phyloP scores from a whole-genome alignment of 202 grass and related monocot genomes.

The Bolboschoenoplectus hybrid region DNA sequence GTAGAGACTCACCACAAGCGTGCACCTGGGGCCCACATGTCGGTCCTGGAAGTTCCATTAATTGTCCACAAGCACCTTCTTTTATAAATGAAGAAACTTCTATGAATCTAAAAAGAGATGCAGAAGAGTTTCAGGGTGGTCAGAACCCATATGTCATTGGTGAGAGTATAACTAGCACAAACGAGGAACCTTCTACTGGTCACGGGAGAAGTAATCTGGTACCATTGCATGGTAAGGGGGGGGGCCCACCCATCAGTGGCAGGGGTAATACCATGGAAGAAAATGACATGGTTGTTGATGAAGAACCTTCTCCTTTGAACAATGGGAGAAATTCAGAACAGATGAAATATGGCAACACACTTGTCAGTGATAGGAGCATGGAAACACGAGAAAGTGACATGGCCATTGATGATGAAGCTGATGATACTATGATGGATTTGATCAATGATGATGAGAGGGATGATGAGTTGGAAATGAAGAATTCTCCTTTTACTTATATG shows the following conservation, averaged over 20 bases:
- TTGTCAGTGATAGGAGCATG: not conserved
- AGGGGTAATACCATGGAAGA: slow-evolving; percentile 8
- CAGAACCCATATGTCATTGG: not conserved
- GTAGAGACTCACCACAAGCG: slow-evolving; percentile 17
- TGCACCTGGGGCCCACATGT: slow-evolving; percentile 15
- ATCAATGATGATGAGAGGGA: slow-evolving; percentile 39
- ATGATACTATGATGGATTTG: slow-evolving; percentile 25
- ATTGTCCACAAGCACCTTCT: slow-evolving; percentile 28
- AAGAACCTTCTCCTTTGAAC: slow-evolving; percentile 19
- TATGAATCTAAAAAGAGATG: not conserved
- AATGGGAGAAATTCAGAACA: slow-evolving; percentile 20
- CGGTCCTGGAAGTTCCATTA: slow-evolving; percentile 30
- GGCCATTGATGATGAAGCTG: not conserved
- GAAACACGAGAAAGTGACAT: not conserved
- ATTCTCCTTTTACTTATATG: slow-evolving; percentile 85
- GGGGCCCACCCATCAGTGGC: not conserved
- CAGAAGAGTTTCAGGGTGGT: not conserved
- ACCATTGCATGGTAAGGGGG: not conserved
- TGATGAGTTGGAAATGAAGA: slow-evolving; percentile 52
- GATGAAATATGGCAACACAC: not conserved
- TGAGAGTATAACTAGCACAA: slow-evolving; percentile 1
- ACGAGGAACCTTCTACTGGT: not conserved
- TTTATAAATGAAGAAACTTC: slow-evolving; percentile 43
- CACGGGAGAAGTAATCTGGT: not conserved
- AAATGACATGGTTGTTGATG: slow-evolving; percentile 31